A percentile compares a stretch with the other conserved stretches of the same genome.
Conservation (phyloP, 805 yeast genomes). For the Zygotorulaspora sp. region DNA sequence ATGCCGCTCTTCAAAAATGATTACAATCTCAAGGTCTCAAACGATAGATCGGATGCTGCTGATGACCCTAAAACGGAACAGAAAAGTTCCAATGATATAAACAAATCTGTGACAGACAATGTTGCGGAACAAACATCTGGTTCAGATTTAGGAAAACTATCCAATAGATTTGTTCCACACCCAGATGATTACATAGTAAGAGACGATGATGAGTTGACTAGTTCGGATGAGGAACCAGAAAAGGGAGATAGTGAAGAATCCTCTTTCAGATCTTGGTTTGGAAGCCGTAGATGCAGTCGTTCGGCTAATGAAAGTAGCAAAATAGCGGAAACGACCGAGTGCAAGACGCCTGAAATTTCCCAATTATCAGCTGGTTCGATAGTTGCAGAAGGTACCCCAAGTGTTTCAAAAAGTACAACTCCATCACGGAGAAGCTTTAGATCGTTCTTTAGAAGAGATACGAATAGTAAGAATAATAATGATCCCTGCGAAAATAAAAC, state of each 20-base stretch:
- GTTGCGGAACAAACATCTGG: not conserved
- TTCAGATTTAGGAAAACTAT: no score
- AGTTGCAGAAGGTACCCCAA: constrained; percentile 14
- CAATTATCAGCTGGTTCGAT: constrained; percentile 6
- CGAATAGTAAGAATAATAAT: constrained; percentile 1
- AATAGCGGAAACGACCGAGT: not conserved
- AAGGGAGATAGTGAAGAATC: constrained; percentile 11
- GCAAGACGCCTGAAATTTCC: not conserved
- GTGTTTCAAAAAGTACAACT: constrained; percentile 14
- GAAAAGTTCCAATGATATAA: no score
- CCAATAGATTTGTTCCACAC: no score
- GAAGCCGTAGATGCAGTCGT: constrained; percentile 10
- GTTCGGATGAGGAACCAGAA: constrained; percentile 18
- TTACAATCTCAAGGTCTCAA: not conserved
- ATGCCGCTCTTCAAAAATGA: constrained; percentile 1
- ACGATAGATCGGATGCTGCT: no score
- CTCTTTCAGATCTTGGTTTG: constrained; percentile 15
- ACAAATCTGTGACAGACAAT: no score
- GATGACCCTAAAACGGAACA: no score
- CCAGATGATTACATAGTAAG: constrained; percentile 9
- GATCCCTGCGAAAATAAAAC: constrained; percentile 1
- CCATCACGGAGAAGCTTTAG: constrained; percentile 16
- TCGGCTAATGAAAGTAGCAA: constrained; percentile 3
- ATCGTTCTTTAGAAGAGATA: constrained; percentile 16
- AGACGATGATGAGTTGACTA: constrained; percentile 19